Evolutionary conservation across 306 rosid genomes (phyloP), one percentile per base, ranked within the genome.

Genomic region (Casuarina cunninghamiana): DNA sequence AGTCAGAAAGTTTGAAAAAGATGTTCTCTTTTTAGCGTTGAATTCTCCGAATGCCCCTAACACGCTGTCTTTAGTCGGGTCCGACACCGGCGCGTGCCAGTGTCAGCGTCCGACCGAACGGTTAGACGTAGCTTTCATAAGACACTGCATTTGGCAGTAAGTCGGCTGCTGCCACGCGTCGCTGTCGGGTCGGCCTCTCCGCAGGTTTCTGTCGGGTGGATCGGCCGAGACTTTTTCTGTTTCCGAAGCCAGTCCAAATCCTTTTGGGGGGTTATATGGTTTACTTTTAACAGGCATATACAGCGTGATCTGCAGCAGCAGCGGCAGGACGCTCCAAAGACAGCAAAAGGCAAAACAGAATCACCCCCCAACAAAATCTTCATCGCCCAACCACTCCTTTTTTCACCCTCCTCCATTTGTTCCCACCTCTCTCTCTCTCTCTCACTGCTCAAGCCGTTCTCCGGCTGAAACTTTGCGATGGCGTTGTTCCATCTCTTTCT

Each of bases 121-220:
- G 73, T 76, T 79, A 63, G 53, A 63, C 53, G 87, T 87, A 77
- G 85, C 80, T 88, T 62, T 84, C 82, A 63, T 13, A 42, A 75
- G n/a, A 49, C 73, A 26, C 45, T 21, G 51, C 1, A 26, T 35
- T 51, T 79, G 86, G 67, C 2, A 75, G 37, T 5, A 73, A 78
- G 85, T 83, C 89, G 83, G 93, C 93, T 83, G 88, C 74, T 76
- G 86, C 85, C 88, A 89, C 89, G 92, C 79, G 49, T 76, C 79
- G 10, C 62, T 88, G 94, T 83, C 84, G 74, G 86, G 80, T 78
- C 76, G 37, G 60, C 81, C 69, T 37, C 41, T 65, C 74, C 61
- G 81, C 83, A 37, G 80, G 79, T 78, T 61, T 12, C 10, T 82
- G 84, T 80, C 87, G 79, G 79, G 49, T 39, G 48, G 42, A 82